Conservation (phyloP, 306 rosid genomes). For the Dryas octopetala region DNA sequence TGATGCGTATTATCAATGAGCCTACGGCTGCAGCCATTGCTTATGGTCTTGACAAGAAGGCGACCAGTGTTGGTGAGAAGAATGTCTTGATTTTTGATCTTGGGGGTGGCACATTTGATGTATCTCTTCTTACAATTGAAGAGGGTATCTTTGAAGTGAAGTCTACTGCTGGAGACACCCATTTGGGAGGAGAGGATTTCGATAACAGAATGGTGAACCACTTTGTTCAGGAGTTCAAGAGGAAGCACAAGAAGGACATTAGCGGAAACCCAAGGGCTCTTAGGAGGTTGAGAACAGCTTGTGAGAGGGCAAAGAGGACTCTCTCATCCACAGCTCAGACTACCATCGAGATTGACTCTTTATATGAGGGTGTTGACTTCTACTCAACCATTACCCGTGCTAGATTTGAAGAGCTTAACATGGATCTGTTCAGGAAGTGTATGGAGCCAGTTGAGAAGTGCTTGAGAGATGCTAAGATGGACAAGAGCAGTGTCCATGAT, state of each 20-base stretch:
- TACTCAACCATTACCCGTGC: conserved; percentile 68
- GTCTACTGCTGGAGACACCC: conserved; percentile 80
- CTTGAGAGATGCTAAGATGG: conserved; percentile 75
- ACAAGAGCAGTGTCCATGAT: conserved; percentile 66
- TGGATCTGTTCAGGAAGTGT: conserved; percentile 73
- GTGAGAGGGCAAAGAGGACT: conserved; percentile 83
- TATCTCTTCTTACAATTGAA: conserved; percentile 69
- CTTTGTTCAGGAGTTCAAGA: conserved; percentile 76
- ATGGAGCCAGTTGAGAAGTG: conserved; percentile 86
- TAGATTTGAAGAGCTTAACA: conserved; percentile 76
- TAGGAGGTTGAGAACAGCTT: conserved; percentile 64
- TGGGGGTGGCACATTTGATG: conserved; percentile 44
- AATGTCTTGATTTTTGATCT: conserved; percentile 64
- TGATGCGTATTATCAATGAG: conserved; percentile 61
- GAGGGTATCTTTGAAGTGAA: conserved; percentile 73
- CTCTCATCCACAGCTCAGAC: conserved; percentile 79
- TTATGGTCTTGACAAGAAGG: conserved; percentile 68
- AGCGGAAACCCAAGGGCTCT: conserved; percentile 70
- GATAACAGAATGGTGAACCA: conserved; percentile 77
- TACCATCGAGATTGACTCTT: conserved; percentile 71
- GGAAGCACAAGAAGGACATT: conserved; percentile 72
- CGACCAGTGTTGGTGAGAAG: conserved; percentile 56
- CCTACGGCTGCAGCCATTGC: conserved; percentile 80
- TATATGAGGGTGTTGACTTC: conserved; percentile 73
- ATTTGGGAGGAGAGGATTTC: conserved; percentile 85